These are phyloP conservation scores for Crithidia brevicula DNA, from an alignment of 208 protist genomes.

Conservation along the genomic window DNA sequence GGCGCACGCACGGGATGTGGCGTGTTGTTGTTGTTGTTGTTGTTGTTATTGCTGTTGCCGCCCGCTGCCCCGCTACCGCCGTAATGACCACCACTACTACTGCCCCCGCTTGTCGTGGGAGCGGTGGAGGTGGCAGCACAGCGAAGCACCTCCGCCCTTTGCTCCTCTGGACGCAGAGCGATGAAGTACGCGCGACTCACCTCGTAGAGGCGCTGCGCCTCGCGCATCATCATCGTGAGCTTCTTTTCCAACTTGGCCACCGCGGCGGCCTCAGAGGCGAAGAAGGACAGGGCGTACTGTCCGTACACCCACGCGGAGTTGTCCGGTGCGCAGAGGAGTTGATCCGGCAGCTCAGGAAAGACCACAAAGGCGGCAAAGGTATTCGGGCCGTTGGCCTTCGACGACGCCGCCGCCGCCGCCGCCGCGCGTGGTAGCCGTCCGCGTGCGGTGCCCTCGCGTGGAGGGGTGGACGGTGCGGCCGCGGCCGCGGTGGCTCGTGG, in stretches of 20 bases:
- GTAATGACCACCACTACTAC: neutral
- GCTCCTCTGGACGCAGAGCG: slow-evolving; percentile 23
- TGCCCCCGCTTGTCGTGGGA: too few relatives aligned
- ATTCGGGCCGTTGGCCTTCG: neutral
- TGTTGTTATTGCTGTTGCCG: neutral
- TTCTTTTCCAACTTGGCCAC: slow-evolving; percentile 41
- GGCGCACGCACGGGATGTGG: neutral
- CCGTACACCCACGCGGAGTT: slow-evolving; percentile 74
- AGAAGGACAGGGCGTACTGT: slow-evolving; percentile 54
- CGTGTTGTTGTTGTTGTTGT: neutral
- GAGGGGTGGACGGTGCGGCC: neutral
- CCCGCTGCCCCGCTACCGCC: neutral
- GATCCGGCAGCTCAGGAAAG: slow-evolving; percentile 66
- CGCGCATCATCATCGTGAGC: slow-evolving; percentile 48
- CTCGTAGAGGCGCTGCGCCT: slow-evolving; percentile 37
- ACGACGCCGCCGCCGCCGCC: slow-evolving; percentile 11
- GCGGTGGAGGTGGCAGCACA: too few relatives aligned
- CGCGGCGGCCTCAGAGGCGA: slow-evolving; percentile 41
- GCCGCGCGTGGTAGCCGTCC: neutral
- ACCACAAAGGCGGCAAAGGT: slow-evolving; percentile 21
- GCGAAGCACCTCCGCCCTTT: slow-evolving; percentile 43
- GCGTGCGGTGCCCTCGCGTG: neutral
- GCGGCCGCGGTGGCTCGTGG: neutral
- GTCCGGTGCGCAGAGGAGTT: slow-evolving; percentile 66
- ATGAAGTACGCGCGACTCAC: slow-evolving; percentile 29